Conservation (phyloP, 345 rosid species). For the Conringia planisiliqua region DNA sequence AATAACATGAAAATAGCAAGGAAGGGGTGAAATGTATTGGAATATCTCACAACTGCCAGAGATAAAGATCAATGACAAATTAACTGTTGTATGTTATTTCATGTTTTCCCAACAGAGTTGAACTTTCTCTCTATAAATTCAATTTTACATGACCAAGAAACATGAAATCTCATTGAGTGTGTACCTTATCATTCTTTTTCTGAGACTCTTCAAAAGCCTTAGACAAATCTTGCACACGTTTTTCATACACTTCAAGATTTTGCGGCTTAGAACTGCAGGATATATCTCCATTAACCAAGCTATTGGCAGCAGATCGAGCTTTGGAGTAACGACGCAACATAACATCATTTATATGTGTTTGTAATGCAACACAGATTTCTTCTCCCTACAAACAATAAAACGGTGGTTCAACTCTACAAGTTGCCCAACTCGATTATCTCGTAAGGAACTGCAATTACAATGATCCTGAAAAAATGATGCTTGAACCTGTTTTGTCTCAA, state of each 20-base stretch:
- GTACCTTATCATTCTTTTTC: conserved; percentile 61
- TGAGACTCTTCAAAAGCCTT: conserved; percentile 75
- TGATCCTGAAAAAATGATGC: background rate
- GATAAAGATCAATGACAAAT: background rate
- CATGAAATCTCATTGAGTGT: background rate
- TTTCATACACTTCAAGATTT: conserved; percentile 61
- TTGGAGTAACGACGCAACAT: conserved; percentile 98
- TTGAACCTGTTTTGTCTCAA: conserved; percentile 94
- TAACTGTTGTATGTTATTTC: background rate
- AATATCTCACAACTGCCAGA: background rate
- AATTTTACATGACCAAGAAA: background rate
- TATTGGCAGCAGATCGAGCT: conserved; percentile 64
- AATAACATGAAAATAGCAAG: background rate
- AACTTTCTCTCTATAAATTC: conserved; percentile 4
- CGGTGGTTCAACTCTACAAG: background rate
- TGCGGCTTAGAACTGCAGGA: conserved; percentile 57
- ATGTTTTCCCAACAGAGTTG: background rate
- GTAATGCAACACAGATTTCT: conserved; percentile 97
- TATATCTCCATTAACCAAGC: conserved; percentile 66
- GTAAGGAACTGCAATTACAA: background rate
- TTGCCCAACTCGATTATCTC: background rate
- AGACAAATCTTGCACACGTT: conserved; percentile 75
- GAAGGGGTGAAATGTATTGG: background rate
- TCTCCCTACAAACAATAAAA: conserved; percentile 64
- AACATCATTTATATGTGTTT: conserved; percentile 97